Evolutionary conservation across 1,284 basidiomycete genomes (phyloP), one percentile per base, ranked within the genome.

Genomic region (Cryptococcus wingfieldii): DNA sequence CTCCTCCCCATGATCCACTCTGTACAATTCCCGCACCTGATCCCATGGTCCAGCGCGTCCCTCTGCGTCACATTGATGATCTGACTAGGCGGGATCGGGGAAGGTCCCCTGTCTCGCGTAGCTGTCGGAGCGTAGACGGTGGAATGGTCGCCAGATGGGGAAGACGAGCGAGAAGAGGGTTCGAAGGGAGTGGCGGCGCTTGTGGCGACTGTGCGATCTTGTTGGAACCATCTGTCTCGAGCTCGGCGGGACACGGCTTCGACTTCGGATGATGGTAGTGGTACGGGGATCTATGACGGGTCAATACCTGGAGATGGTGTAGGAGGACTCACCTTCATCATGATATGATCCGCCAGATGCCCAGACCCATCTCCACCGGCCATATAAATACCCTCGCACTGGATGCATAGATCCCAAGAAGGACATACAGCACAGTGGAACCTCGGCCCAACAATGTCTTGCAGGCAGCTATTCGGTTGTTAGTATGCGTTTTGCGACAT

Each of bases 371-470:
- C 61, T 25, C 58, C 56, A 1, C 28, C 51, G 10, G 61, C 52
- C 14, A 65, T 64, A 1, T 87, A 87, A 16, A 91, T 79, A 16
- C 89, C 89, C 72, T 94, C 91, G 72, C 91, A 95, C 65, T 91
- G 90, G 18, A 86, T 83, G 68, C 91, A 95, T 18, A 94, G 62
- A 56, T 78, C 77, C 74, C 76, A 78, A 3, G 75, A 74, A 1
- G 77, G 74, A 68, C 91, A 95, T n/a, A 89, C 85, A 8, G 88
- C 88, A 64, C 91, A 95, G 67, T 91, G 91, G 76, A 91, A 94
- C 7, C 89, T 83, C 16, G 90, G 89, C 16, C 91, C 90, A 25
- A 93, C 83, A 59, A 95, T 93, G 61, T 90, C 89, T 65, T 86
- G 84, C 61, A 89, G 79, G 70, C 91, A 95, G 69, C 90, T 94